Evolutionary conservation across 768 basidiomycete species (phyloP).

Genomic region (Rickenella mellea): DNA sequence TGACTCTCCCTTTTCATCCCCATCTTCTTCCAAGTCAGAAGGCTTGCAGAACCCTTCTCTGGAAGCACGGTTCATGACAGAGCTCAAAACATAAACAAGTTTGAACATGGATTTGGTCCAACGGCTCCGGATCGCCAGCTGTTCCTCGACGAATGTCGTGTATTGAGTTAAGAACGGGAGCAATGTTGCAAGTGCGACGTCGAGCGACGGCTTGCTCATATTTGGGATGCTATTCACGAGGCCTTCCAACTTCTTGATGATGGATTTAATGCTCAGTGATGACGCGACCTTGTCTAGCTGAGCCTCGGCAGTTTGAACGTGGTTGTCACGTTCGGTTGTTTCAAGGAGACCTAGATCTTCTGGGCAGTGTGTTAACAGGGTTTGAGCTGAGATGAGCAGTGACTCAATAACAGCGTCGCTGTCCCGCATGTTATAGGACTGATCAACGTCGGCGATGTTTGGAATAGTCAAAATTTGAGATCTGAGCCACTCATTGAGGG

Average conservation of each 20-base stretch:
- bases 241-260: too few species aligned
- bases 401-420: slow-evolving; percentile 44
- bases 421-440: too few species aligned
- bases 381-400: slow-evolving; percentile 59
- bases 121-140: slow-evolving; percentile 44
- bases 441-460: too few species aligned
- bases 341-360: slow-evolving; percentile 9
- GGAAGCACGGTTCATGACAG: slow-evolving; percentile 62
- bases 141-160: slow-evolving; percentile 41
- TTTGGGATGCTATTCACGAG: too few species aligned
- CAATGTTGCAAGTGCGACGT: slow-evolving; percentile 40
- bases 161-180: slow-evolving; percentile 73
- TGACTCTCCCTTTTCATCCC: slow-evolving; percentile 35
- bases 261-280: too few species aligned
- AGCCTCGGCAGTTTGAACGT: too few species aligned
- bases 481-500: too few species aligned
- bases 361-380: slow-evolving; percentile 35
- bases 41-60: slow-evolving; percentile 92
- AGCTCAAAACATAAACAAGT: slow-evolving; percentile 67
- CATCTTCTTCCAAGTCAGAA: slow-evolving; percentile 53
- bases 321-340: too few species aligned
- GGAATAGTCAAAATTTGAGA: too few species aligned
- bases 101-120: slow-evolving; percentile 82
- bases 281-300: too few species aligned
- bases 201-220: too few species aligned